Evolutionary conservation across 805 yeast species (phyloP).

Genomic region (Yamadazyma scolyti): DNA sequence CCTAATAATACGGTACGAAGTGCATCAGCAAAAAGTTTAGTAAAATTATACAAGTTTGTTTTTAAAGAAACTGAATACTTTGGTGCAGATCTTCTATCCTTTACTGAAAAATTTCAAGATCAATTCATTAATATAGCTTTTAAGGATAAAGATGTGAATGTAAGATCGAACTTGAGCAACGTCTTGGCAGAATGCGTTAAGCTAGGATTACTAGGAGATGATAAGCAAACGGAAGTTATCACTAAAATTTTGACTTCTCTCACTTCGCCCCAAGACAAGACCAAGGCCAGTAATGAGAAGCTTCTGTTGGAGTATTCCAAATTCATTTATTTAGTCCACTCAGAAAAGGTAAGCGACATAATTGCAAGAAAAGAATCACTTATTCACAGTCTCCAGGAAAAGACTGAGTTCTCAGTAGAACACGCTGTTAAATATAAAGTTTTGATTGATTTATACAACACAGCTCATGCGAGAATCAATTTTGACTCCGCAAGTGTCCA

Average conservation of each 20-base stretch:
- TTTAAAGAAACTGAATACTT: slow-evolving; percentile 16
- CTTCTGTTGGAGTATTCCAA: slow-evolving; percentile 48
- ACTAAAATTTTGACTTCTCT: slow-evolving; percentile 4
- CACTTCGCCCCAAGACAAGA: slow-evolving; percentile 11
- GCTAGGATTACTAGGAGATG: slow-evolving; percentile 61
- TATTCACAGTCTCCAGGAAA: too few relatives aligned
- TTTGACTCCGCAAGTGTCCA: too few relatives aligned
- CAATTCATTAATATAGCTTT: slow-evolving; percentile 59
- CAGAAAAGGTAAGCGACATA: neutral
- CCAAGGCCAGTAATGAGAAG: slow-evolving; percentile 18
- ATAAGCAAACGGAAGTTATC: slow-evolving; percentile 39
- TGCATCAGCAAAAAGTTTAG: slow-evolving; percentile 58
- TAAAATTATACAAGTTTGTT: slow-evolving; percentile 39
- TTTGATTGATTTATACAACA: too few relatives aligned
- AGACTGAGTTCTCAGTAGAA: too few relatives aligned
- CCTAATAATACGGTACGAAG: slow-evolving; percentile 54
- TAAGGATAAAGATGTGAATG: slow-evolving; percentile 44
- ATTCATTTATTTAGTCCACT: slow-evolving; percentile 43
- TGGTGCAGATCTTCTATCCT: slow-evolving; percentile 68
- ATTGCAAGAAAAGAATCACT: too few relatives aligned
- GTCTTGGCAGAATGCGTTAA: slow-evolving; percentile 54
- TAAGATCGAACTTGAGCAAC: slow-evolving; percentile 47
- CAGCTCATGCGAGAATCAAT: too few relatives aligned
- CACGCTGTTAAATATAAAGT: too few relatives aligned
- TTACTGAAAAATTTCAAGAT: slow-evolving; percentile 67